Evolutionary conservation across 768 basidiomycete species (phyloP), one percentile per base, ranked within the genome.

Genomic region (Galerina marginata): DNA sequence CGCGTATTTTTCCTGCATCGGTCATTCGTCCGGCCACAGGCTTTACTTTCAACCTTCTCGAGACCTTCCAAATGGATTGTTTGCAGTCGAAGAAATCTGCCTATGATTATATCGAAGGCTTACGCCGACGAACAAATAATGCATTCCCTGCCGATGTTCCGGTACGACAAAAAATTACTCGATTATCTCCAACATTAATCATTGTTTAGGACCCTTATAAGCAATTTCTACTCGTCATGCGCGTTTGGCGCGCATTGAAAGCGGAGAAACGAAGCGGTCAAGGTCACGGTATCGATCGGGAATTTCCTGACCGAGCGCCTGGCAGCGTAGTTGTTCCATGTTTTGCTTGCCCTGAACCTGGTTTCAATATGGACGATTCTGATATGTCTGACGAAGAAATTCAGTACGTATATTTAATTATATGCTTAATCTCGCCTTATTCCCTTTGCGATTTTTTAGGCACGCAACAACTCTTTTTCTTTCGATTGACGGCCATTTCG

Each of bases 1-100:
- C 64, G 0, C 11, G 61, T 2, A 51, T 74, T 0, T 72, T 74
- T 45, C 72, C 72, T 38, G 66, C 71, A 0, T 70, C 71, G 2
- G 39, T 67, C 1, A 38, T 46, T 3, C 56, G 59, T 6, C 67
- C 71, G 0, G 33, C 37, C 2, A 70, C 63, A 6, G 72, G 63
- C 1, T 74, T 72, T 48, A 69, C 69, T 0, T 57, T 72, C 37
- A 47, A 49, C 2, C 46, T 70, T 26, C 43, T 73, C 1, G 39
- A 64, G 4, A 25, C 59, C 9, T 74, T 69, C 44, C 67, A 70
- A 26, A n/a, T 66, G 3, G 67, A 67, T 9, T 66, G 69, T 23
- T 45, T 73, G 0, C 69, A 67, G 47, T 67, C 68, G 0, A 71
- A 71, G 46, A 60, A 64, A 12, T 63, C 68, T 0, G 69, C 69